phyloP scores from a whole-genome alignment of 352 stramenopile genomes.

The Elongisporangium undulatum region DNA sequence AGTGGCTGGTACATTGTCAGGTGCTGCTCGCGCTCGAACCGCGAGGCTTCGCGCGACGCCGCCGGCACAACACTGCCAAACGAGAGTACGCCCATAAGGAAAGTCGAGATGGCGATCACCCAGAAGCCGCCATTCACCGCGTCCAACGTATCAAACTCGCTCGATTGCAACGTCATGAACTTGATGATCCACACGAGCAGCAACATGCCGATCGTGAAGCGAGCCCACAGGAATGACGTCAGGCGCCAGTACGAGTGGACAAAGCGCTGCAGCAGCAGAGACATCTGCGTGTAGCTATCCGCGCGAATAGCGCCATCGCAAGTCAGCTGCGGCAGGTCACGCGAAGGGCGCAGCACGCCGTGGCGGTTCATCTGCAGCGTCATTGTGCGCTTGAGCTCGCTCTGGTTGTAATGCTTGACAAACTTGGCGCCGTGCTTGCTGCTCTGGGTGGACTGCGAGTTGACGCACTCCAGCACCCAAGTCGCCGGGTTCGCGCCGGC shows the following conservation, averaged over 20 bases:
- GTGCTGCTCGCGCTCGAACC: slow-evolving; percentile 78
- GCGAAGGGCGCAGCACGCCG: slow-evolving; percentile 7
- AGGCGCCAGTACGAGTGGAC: slow-evolving; percentile 58
- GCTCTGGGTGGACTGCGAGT: background rate
- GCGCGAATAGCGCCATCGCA: slow-evolving; percentile 4
- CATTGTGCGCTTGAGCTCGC: slow-evolving; percentile 12
- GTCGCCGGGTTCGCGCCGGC: slow-evolving; percentile 4
- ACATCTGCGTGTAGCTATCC: slow-evolving; percentile 6
- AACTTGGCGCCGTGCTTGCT: slow-evolving; percentile 17
- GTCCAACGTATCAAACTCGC: slow-evolving; percentile 16
- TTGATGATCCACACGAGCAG: slow-evolving; percentile 23
- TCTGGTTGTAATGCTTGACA: slow-evolving; percentile 17
- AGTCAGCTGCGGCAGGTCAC: slow-evolving; percentile 4
- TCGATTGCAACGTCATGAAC: slow-evolving; percentile 1
- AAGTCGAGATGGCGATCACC: slow-evolving; percentile 62
- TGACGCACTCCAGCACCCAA: slow-evolving; percentile 13
- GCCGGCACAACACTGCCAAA: slow-evolving; percentile 53
- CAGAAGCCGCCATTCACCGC: slow-evolving; percentile 25
- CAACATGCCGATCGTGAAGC: slow-evolving; percentile 34
- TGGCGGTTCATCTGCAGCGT: slow-evolving; percentile 8
- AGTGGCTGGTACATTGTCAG: slow-evolving; percentile 61
- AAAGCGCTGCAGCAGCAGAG: slow-evolving; percentile 33
- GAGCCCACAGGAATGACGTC: slow-evolving; percentile 48
- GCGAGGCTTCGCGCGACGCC: slow-evolving; percentile 59
- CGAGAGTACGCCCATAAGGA: slow-evolving; percentile 57